Evolutionary conservation across 768 basidiomycete species (phyloP).

Genomic region (Leccinum variicolor): DNA sequence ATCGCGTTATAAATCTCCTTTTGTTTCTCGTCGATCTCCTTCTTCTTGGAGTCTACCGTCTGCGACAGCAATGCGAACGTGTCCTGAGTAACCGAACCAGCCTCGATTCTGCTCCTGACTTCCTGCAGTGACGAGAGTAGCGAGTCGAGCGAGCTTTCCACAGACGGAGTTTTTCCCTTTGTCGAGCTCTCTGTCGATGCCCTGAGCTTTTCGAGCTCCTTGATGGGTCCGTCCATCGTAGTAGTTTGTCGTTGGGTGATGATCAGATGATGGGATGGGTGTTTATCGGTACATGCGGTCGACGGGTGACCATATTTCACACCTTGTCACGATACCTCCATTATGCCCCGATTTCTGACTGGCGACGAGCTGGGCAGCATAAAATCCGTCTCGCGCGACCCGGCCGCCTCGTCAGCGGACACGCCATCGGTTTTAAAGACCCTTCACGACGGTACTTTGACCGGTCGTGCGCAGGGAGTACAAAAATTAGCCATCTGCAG

Average conservation of each 20-base stretch:
- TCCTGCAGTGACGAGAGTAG: conserved; percentile 57
- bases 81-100: conserved; percentile 46
- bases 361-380: conserved; percentile 81
- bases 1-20: conserved; percentile 84
- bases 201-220: conserved; percentile 78
- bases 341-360: conserved; percentile 65
- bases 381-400: conserved; percentile 52
- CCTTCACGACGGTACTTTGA: conserved; percentile 30
- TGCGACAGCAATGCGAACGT: conserved; percentile 49
- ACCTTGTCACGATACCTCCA: conserved; percentile 23
- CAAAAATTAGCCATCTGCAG: conserved; percentile 37
- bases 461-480: conserved; percentile 35
- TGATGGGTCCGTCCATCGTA: conserved; percentile 69
- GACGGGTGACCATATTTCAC: not conserved
- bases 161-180: conserved; percentile 53
- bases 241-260: not conserved
- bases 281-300: not conserved
- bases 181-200: conserved; percentile 45
- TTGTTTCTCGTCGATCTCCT: conserved; percentile 81
- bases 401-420: conserved; percentile 28
- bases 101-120: conserved; percentile 50
- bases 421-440: conserved; percentile 34
- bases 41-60: conserved; percentile 69
- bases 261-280: not conserved
- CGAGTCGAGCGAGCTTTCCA: conserved; percentile 59